Evolutionary conservation across 495 filamentous ascomycete genomes (phyloP).

Genomic region (Jackrogersella minutella): DNA sequence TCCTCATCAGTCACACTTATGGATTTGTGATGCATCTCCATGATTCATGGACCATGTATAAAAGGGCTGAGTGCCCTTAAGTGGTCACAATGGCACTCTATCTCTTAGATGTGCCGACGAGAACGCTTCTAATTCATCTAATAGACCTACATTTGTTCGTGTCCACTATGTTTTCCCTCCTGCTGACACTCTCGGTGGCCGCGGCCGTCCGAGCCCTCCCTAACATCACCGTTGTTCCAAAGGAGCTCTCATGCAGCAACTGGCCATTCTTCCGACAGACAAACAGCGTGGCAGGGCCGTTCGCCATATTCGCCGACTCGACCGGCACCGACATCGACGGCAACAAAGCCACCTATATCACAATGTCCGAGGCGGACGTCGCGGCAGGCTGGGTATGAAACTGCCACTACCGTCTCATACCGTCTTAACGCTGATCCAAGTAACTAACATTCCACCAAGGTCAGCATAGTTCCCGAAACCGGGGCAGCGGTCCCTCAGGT

Average conservation of each 20-base stretch:
- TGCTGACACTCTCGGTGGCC: slow-evolving; percentile 15
- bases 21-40: not conserved
- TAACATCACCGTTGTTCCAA: slow-evolving; percentile 20
- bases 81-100: slow-evolving; percentile 18
- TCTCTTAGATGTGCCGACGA: slow-evolving; percentile 2
- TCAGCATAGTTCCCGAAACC: slow-evolving; percentile 8
- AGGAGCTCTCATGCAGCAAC: slow-evolving; percentile 39
- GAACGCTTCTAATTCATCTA: not conserved
- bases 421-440: not conserved
- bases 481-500: slow-evolving; percentile 20
- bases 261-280: slow-evolving; percentile 35
- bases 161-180: slow-evolving; percentile 15
- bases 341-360: slow-evolving; percentile 25
- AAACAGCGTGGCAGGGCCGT: slow-evolving; percentile 29
- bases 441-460: not conserved
- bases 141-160: not conserved
- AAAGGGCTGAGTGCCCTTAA: slow-evolving; percentile 6
- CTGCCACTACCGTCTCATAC: not conserved
- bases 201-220: slow-evolving; percentile 24
- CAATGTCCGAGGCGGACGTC: slow-evolving; percentile 9
- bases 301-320: slow-evolving; percentile 32
- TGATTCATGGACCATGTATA: not conserved
- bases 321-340: slow-evolving; percentile 31
- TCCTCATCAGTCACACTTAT: not conserved
- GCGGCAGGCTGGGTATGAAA: slow-evolving; percentile 29